Conservation (phyloP, 2,329 filamentous ascomycete genomes). For the Penicillium capsulatum region DNA sequence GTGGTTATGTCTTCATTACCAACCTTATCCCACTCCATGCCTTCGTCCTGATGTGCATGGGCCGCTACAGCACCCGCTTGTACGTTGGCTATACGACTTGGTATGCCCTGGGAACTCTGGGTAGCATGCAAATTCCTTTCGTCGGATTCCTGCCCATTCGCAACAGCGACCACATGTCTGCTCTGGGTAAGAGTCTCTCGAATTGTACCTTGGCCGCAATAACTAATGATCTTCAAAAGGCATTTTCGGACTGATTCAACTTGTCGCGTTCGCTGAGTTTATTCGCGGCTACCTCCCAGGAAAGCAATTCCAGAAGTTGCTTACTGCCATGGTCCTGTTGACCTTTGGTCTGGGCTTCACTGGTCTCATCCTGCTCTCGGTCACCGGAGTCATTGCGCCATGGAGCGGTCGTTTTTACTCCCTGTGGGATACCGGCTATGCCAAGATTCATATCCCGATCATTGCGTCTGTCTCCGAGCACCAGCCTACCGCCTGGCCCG, state of each 20-base stretch:
- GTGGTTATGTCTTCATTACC: constrained; percentile 99
- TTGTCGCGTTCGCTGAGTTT: constrained; percentile 88
- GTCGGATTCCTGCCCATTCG: constrained; percentile 95
- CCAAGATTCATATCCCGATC: constrained; percentile 98
- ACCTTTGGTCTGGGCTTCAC: constrained; percentile 70
- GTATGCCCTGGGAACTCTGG: constrained; percentile 93
- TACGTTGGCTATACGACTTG: constrained; percentile 98
- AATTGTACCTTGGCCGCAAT: constrained; percentile 12
- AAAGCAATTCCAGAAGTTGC: constrained; percentile 89
- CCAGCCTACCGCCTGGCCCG: constrained; percentile 97
- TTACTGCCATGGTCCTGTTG: constrained; percentile 68
- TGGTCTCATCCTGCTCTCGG: constrained; percentile 76
- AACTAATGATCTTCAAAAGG: constrained; percentile 49
- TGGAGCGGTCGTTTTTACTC: constrained; percentile 99
- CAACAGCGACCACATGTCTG: constrained; percentile 98
- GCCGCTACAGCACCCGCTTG: constrained; percentile 84
- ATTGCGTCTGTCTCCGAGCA: constrained; percentile 99
- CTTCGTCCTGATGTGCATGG: constrained; percentile 94
- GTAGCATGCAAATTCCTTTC: constrained; percentile 99
- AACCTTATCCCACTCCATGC: constrained; percentile 92
- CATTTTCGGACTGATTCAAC: constrained; percentile 91
- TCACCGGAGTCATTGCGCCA: constrained; percentile 86
- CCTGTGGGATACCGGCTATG: constrained; percentile 96
- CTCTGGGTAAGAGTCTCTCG: constrained; percentile 65
- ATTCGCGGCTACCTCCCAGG: constrained; percentile 81